These are phyloP conservation scores for Stemphylium lycopersici DNA, from an alignment of 2,329 filamentous ascomycete genomes.

Conservation along the genomic window DNA sequence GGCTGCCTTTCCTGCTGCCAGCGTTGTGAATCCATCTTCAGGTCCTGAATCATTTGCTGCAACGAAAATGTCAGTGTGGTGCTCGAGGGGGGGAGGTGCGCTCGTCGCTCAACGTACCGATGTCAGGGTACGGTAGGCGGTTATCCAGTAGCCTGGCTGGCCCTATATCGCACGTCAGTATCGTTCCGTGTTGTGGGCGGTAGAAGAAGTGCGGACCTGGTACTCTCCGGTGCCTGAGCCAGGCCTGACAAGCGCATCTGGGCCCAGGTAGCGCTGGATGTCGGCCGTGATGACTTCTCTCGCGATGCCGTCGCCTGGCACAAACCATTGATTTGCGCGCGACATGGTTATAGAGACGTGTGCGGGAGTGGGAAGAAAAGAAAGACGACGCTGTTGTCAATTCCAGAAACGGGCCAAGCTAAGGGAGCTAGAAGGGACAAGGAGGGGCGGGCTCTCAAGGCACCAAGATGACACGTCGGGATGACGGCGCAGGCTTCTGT, in stretches of 20 bases:
- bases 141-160: constrained; percentile 58
- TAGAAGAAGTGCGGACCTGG: constrained; percentile 47
- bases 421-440: constrained; percentile 39
- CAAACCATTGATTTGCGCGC: constrained; percentile 56
- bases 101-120: constrained; percentile 46
- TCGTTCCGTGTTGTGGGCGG: constrained; percentile 18
- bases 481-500: constrained; percentile 33
- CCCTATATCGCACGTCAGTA: constrained; percentile 37
- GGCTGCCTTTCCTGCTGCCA: constrained; percentile 49
- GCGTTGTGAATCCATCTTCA: constrained; percentile 55
- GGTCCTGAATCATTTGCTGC: constrained; percentile 58
- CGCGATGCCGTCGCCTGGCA: constrained; percentile 57
- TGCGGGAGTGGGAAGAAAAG: constrained; percentile 32
- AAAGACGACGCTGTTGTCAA: constrained; percentile 48
- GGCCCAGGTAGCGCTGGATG: constrained; percentile 59
- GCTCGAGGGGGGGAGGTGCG: background rate
- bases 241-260: constrained; percentile 58
- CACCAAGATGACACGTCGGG: constrained; percentile 39
- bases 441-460: constrained; percentile 31
- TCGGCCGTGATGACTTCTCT: constrained; percentile 60
- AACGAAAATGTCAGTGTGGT: constrained; percentile 25
- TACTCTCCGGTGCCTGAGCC: constrained; percentile 54
- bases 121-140: constrained; percentile 58
- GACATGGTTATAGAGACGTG: constrained; percentile 35
- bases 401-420: constrained; percentile 43